Conservation (phyloP, 2,329 filamentous ascomycete species). For the Aotearoamyces nothofagi region DNA sequence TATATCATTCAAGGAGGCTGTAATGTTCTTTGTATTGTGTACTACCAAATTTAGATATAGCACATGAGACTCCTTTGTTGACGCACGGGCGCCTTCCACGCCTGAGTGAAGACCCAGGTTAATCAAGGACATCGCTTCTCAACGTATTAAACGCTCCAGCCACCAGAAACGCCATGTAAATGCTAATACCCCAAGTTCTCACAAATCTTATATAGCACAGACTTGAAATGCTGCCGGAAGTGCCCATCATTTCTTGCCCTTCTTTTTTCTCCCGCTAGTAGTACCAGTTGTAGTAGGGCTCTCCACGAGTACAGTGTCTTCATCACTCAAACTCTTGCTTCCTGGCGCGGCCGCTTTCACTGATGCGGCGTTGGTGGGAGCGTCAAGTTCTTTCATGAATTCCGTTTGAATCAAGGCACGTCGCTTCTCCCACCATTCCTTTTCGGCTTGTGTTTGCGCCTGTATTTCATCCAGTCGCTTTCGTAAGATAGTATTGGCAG, state of each 20-base stretch:
- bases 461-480: constrained; percentile 63
- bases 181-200: too few species aligned
- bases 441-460: constrained; percentile 54
- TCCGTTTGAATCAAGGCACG: constrained; percentile 55
- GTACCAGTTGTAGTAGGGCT: constrained; percentile 9
- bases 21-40: too few species aligned
- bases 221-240: too few species aligned
- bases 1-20: too few species aligned
- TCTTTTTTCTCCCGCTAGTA: constrained; percentile 42
- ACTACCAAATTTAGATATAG: too few species aligned
- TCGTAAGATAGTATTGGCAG: constrained; percentile 66
- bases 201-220: too few species aligned
- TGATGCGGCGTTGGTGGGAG: constrained; percentile 34
- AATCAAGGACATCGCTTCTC: too few species aligned
- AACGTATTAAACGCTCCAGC: too few species aligned
- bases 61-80: too few species aligned
- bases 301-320: constrained; percentile 69
- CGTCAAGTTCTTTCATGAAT: constrained; percentile 76
- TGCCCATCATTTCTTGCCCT: constrained; percentile 48
- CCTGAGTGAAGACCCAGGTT: too few species aligned
- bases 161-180: too few species aligned
- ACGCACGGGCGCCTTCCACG: too few species aligned
- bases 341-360: constrained; percentile 21
- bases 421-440: constrained; percentile 86
- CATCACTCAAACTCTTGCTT: constrained; percentile 37